Base-by-base conservation (phyloP, 1,284 basidiomycete species). In the Paramarasmius palmivorus region DNA sequence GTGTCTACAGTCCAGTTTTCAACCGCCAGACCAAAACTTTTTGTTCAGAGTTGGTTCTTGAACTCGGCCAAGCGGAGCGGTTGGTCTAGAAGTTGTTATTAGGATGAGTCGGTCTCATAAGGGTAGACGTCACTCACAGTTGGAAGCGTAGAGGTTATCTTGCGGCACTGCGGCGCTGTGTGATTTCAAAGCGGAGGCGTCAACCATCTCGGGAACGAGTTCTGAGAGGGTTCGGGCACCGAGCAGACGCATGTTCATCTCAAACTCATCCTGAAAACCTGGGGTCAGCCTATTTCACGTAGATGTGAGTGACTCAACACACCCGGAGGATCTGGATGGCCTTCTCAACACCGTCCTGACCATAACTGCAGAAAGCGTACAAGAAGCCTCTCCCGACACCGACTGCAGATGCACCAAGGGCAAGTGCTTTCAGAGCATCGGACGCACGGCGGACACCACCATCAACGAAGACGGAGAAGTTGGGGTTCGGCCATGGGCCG, bases 371-470 rank as follows among this genome's bases (percentile, higher is more conserved):
- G 77, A 91, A 95, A 0, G 94, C 90, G 67, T 96, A 95, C 47
- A 94, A 66, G 75, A 94, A 93, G 10, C 94, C 92, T 29, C 95
- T 79, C 8, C 90, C 92, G 23, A 92, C 73, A 20, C 90, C 89
- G 34, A 92, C 88, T 20, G 93, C 95, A 32, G 87, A 95, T 8
- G 95, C 95, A 10, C 95, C 95, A 19, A 98, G 76, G 1, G 94
- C 93, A 47, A 98, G 70, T 6, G 94, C 95, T 69, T 98, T 98
- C 59, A 98, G 74, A 1, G 97, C 90, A 68, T 98, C 95, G 9
- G 90, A 93, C 0, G 93, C 93, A 40, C 95, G 78, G 49, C 95
- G 80, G 8, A 97, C 92, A 53, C 95, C 95, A 17, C 95, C 95
- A 66, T 98, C 95, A 7, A 98, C 83, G 65, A 93, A 95, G 49